phyloP scores from a whole-genome alignment of 805 yeast species.

The Cyberlindnera veronae region DNA sequence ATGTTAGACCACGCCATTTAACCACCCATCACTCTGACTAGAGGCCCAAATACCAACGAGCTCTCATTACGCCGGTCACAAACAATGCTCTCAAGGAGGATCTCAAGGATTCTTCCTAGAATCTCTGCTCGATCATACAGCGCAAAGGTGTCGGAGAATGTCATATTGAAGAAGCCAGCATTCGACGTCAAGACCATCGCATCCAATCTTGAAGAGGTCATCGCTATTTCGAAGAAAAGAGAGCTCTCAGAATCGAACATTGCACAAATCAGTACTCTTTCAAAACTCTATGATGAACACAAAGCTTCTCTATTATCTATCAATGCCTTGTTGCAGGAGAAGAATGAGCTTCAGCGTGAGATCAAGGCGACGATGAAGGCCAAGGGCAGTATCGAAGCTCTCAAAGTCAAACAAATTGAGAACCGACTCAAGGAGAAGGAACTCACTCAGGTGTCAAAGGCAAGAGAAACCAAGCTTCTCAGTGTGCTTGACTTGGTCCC shows the following conservation, averaged over 20 bases:
- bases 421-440: slow-evolving; percentile 24
- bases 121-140: slow-evolving; percentile 2
- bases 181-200: slow-evolving; percentile 34
- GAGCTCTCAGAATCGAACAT: slow-evolving; percentile 22
- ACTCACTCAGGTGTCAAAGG: slow-evolving; percentile 15
- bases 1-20: no score
- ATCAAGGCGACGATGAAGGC: slow-evolving; percentile 25
- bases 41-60: no score
- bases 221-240: slow-evolving; percentile 32
- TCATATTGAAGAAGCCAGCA: slow-evolving; percentile 29
- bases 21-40: no score
- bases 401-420: slow-evolving; percentile 16
- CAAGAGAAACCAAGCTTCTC: slow-evolving; percentile 36
- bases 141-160: slow-evolving; percentile 4
- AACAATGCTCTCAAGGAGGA: slow-evolving; percentile 5
- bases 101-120: background rate
- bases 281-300: slow-evolving; percentile 25
- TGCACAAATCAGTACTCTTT: slow-evolving; percentile 28
- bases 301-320: slow-evolving; percentile 23
- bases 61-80: no score
- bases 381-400: slow-evolving; percentile 10
- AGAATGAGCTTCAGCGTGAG: slow-evolving; percentile 29
- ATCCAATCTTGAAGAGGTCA: slow-evolving; percentile 27
- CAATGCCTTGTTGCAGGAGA: slow-evolving; percentile 27
- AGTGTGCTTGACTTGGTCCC: slow-evolving; percentile 54